Base-by-base conservation (phyloP, 1,284 basidiomycete species). In the Microbotryum intermedium region DNA sequence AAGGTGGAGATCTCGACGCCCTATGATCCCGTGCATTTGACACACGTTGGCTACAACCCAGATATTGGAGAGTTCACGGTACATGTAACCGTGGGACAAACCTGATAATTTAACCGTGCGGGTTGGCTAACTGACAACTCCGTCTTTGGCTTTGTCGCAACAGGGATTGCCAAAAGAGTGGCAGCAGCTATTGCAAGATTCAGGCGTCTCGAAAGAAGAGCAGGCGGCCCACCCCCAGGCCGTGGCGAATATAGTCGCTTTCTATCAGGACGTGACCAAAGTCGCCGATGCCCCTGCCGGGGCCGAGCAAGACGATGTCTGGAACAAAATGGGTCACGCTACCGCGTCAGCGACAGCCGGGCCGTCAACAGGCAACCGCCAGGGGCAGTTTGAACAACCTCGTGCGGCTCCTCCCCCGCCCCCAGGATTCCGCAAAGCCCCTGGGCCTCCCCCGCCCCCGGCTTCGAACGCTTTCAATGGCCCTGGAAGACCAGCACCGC, bases 21-120 rank as follows among this genome's bases (percentile, higher is more conserved):
- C 0, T 98, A 97, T 75, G 95, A 98, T 76, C 95, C 95, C n/a
- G 93, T 98, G 45, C 95, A 98, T 78, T 85, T 99, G 69, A 98
- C 94, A 0, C 95, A 99, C 73, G 95, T 98, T 73, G 95, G 94
- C 64, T 98, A 97, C 83, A 97, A 98, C 77, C 91, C 90, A 39
- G 93, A 90, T 62, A 98, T 94, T 0, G 95, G 95, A 60, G 93
- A 98, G 77, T 99, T 77, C 63, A 75, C 73, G 4, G 54, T 61
- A 26, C n/a, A 57, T 60, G 39, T 34, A 16, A 39, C 34, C 34
- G 34, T 11, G 34, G 34, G 34, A 39, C 18, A 16, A 3, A n/a
- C 18, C 20, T 28, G 51, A 49, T 42, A 39, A 23, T 59, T n/a
- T 20, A 6, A 29, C 50, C 47, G 11, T 11, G 18, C 6, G 34